Evolutionary conservation across 768 basidiomycete species (phyloP).

Genomic region (Tubosaeta sp.): DNA sequence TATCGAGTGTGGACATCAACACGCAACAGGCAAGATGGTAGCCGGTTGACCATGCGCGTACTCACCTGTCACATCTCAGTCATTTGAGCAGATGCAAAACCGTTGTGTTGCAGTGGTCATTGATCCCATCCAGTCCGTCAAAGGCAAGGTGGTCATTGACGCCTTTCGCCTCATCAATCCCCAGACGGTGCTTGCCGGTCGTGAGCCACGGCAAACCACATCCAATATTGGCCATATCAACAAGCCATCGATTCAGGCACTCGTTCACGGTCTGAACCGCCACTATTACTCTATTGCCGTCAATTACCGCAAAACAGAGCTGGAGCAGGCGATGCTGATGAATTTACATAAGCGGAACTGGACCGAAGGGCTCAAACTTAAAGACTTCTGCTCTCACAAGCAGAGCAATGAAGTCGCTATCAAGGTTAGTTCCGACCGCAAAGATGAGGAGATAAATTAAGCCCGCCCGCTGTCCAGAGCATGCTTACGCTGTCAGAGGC

Average conservation of each 20-base stretch:
- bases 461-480: slow-evolving; percentile 29
- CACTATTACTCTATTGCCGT: slow-evolving; percentile 99
- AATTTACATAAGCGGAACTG: slow-evolving; percentile 98
- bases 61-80: slow-evolving; percentile 45
- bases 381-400: slow-evolving; percentile 87
- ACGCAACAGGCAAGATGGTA: slow-evolving; percentile 76
- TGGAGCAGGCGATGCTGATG: slow-evolving; percentile 98
- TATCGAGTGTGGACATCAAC: slow-evolving; percentile 98
- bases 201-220: slow-evolving; percentile 95
- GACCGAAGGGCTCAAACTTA: slow-evolving; percentile 93
- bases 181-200: slow-evolving; percentile 81
- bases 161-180: slow-evolving; percentile 97
- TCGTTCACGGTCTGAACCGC: slow-evolving; percentile 95
- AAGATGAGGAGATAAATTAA: slow-evolving; percentile 18
- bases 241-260: slow-evolving; percentile 97
- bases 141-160: slow-evolving; percentile 98
- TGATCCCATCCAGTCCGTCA: slow-evolving; percentile 98
- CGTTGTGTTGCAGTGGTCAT: slow-evolving; percentile 96
- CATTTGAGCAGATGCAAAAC: slow-evolving; percentile 90
- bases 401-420: slow-evolving; percentile 89
- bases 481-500: slow-evolving; percentile 91
- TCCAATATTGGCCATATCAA: slow-evolving; percentile 99
- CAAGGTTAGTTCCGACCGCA: slow-evolving; percentile 57
- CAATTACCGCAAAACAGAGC: slow-evolving; percentile 96
- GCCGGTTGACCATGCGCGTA: background rate